Conservation (phyloP, 345 rosid genomes). For the Corchorus capsularis region DNA sequence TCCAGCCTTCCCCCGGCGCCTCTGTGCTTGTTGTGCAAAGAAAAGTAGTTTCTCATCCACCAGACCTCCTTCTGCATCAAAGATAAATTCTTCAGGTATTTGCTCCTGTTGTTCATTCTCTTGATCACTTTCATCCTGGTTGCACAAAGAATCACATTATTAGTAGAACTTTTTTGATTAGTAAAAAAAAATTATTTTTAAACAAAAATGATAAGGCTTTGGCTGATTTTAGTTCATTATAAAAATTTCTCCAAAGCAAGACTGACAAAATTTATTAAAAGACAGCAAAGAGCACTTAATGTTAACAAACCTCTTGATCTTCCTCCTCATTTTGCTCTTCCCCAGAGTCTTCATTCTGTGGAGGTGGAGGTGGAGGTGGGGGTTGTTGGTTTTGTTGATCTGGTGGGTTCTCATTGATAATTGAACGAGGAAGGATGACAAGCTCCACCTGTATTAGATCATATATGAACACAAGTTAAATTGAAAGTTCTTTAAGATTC, state of each 20-base stretch:
- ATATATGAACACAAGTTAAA: constrained; percentile 22
- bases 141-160: constrained; percentile 24
- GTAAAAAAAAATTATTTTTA: not conserved
- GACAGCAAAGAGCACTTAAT: not conserved
- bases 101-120: constrained; percentile 93
- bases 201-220: not conserved
- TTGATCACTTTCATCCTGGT: constrained; percentile 76
- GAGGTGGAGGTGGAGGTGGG: constrained; percentile 99
- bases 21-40: constrained; percentile 97
- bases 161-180: constrained; percentile 11
- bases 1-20: constrained; percentile 89
- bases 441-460: constrained; percentile 72
- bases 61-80: constrained; percentile 98
- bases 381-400: constrained; percentile 90
- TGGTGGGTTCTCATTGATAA: constrained; percentile 70
- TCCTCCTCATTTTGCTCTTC: constrained; percentile 88
- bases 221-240: constrained; percentile 5
- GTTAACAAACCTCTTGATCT: constrained; percentile 64
- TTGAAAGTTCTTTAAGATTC: not conserved
- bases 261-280: not conserved
- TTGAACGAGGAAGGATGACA: constrained; percentile 97
- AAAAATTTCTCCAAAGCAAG: not conserved
- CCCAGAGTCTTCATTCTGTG: constrained; percentile 73
- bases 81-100: constrained; percentile 92
- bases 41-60: constrained; percentile 97